These are phyloP conservation scores for Jacaranda mimosifolia DNA, from an alignment of 257 asterid genomes.

Conservation along the genomic window DNA sequence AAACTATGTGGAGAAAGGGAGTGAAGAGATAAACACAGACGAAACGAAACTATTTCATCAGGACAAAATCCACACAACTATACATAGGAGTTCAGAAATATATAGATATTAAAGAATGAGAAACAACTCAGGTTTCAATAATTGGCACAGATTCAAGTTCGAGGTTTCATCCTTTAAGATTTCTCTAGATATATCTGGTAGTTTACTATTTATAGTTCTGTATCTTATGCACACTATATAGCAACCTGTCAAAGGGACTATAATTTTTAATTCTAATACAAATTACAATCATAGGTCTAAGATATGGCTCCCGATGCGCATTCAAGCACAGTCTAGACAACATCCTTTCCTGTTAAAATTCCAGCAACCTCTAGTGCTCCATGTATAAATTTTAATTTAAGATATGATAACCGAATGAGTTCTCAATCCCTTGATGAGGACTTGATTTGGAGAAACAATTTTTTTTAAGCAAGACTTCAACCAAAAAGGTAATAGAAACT, in stretches of 20 bases:
- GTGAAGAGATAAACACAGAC: background rate
- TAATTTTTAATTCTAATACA: background rate
- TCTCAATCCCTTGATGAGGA: too few relatives aligned
- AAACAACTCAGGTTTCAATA: background rate
- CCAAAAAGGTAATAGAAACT: background rate
- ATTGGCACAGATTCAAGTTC: background rate
- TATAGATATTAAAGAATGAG: conserved; percentile 1
- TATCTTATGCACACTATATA: background rate
- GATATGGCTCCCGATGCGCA: background rate
- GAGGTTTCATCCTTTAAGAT: background rate
- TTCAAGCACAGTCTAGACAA: background rate
- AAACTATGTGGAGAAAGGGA: background rate
- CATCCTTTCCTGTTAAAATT: background rate
- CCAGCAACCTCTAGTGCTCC: background rate
- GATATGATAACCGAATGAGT: background rate
- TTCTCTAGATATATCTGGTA: background rate
- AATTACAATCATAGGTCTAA: background rate
- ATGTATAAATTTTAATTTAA: background rate
- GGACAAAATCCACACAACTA: background rate
- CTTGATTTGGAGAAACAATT: too few relatives aligned
- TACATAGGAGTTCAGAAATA: background rate
- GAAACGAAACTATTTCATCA: background rate
- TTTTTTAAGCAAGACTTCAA: background rate
- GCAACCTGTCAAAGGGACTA: background rate
- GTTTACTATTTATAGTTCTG: background rate